phyloP scores from a whole-genome alignment of 768 basidiomycete species.

The Leccinellum albellum region DNA sequence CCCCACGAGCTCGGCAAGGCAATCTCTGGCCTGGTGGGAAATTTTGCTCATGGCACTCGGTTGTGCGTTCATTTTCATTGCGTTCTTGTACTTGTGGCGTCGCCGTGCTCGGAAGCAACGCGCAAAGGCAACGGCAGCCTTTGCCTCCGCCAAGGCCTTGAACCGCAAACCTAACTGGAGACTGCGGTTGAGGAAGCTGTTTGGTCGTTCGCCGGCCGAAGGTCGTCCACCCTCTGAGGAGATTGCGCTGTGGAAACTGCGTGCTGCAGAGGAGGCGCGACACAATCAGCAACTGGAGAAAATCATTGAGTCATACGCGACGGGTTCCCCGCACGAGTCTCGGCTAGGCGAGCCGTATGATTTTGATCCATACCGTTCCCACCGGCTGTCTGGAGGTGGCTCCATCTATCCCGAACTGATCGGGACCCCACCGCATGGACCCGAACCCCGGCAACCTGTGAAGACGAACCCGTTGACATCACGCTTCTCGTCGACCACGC shows the following conservation, averaged over 20 bases:
- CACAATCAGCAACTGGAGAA: conserved; percentile 50
- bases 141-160: conserved; percentile 58
- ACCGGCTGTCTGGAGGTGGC: conserved; percentile 38
- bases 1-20: conserved; percentile 40
- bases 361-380: conserved; percentile 25
- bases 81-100: conserved; percentile 66
- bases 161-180: conserved; percentile 51
- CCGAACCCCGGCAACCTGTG: conserved; percentile 74
- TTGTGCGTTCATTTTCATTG: conserved; percentile 71
- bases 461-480: conserved; percentile 43
- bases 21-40: conserved; percentile 72
- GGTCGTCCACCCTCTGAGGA: conserved; percentile 38
- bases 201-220: conserved; percentile 41
- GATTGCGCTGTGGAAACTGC: conserved; percentile 48
- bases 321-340: conserved; percentile 34
- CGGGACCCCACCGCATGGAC: conserved; percentile 53
- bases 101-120: conserved; percentile 66
- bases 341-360: conserved; percentile 22
- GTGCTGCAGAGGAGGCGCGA: conserved; percentile 48
- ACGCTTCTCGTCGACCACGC: conserved; percentile 47
- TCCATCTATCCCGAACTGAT: conserved; percentile 71
- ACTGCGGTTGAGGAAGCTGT: conserved; percentile 50
- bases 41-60: conserved; percentile 81
- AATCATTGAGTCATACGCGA: conserved; percentile 44
- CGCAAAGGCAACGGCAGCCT: conserved; percentile 59